Base-by-base conservation (phyloP, 2,329 filamentous ascomycete species). In the Aspergillus ochraceus region DNA sequence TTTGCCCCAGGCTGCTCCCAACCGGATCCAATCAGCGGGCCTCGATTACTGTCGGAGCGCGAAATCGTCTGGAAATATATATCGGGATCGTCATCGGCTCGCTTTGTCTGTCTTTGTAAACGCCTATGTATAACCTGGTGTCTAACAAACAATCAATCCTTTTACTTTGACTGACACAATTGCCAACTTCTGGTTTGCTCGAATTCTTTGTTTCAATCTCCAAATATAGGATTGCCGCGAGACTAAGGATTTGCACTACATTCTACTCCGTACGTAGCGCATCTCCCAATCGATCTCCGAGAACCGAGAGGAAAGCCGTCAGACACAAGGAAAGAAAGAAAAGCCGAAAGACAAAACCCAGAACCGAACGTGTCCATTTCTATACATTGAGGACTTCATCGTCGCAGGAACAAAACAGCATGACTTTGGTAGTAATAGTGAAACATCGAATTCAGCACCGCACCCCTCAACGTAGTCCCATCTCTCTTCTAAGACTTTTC, bases 301-400 rank as follows among this genome's bases (percentile, higher is more conserved):
- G 14, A 42, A 5, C 36, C 36, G 36, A n/a, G 24, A 42, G 14
- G 36, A n/a, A 17, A 42, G 32, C 36, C n/a, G 4, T 14, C 19
- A 47, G 45, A 10, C 9, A 24, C 11, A 47, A 47, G 45, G 10
- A 12, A 14, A 47, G 22, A 22, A 14, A 14, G 20, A 47, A 47
- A 24, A 47, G 8, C 5, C 24, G 12, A 47, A 47, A 20, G 8
- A 47, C 10, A 47, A 47, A 14, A 2, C 8, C 11, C 3, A 24
- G 36, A 42, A 42, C 47, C 45, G 14, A 49, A 54, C 36, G 58
- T 60, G 64, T 69, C 63, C 64, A 64, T 71, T 74, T 74, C 71
- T 74, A 72, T 74, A 74, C 72, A 74, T 61, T 67, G 65, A 65
- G 68, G 64, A 64, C 65, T 55, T 63, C 66, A 64, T 61, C 64